phyloP scores from a whole-genome alignment of 2,329 filamentous ascomycete species.

The Ramularia endophylla region DNA sequence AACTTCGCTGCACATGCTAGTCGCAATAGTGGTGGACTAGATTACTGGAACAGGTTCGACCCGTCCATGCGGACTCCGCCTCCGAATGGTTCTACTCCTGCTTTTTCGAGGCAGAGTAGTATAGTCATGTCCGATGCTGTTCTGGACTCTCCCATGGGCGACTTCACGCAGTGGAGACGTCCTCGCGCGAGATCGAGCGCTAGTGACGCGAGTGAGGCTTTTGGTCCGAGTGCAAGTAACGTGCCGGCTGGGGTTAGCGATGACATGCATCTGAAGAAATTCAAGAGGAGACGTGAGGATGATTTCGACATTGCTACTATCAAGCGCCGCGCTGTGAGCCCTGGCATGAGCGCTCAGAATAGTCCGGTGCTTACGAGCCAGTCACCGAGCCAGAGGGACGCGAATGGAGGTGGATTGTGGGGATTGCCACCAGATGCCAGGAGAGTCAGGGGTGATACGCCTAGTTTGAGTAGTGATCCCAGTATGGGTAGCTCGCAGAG shows the following conservation, averaged over 20 bases:
- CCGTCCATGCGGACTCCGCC: constrained; percentile 59
- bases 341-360: constrained; percentile 84
- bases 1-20: constrained; percentile 71
- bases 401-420: constrained; percentile 59
- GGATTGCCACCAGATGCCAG: constrained; percentile 51
- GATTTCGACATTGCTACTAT: constrained; percentile 84
- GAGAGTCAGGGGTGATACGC: constrained; percentile 33
- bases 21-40: constrained; percentile 64
- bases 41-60: constrained; percentile 76
- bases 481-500: constrained; percentile 4
- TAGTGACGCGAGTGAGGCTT: constrained; percentile 29
- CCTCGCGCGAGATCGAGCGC: constrained; percentile 28
- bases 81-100: constrained; percentile 36
- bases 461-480: constrained; percentile 8
- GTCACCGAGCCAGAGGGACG: constrained; percentile 69
- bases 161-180: constrained; percentile 23
- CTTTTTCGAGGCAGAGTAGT: constrained; percentile 51
- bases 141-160: constrained; percentile 59
- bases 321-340: constrained; percentile 86
- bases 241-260: constrained; percentile 24
- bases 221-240: constrained; percentile 13
- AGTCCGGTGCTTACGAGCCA: constrained; percentile 71
- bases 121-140: constrained; percentile 57
- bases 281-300: constrained; percentile 82
- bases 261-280: constrained; percentile 30